A percentile compares a stretch with the other conserved stretches of the same genome.
Conservation (phyloP, 2,329 filamentous ascomycete species). For the Epichloe hybrida region DNA sequence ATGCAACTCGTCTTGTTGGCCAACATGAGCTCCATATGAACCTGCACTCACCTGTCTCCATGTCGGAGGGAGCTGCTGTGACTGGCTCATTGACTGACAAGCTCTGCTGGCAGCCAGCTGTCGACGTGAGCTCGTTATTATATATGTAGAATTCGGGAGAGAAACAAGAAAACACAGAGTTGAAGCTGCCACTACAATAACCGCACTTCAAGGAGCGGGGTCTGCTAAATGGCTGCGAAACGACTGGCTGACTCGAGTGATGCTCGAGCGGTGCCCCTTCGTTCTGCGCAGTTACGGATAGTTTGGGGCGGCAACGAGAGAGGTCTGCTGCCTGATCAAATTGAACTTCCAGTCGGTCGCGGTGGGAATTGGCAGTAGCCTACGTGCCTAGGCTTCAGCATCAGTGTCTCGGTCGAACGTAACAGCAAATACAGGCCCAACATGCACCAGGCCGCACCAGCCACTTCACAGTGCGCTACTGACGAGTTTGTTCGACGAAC, state of each 20-base stretch:
- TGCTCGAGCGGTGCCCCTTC: not conserved
- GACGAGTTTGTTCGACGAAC: too few species aligned
- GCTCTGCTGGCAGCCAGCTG: not conserved
- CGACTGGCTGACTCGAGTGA: too few species aligned
- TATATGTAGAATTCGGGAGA: not conserved
- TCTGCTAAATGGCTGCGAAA: not conserved
- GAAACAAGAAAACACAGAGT: not conserved
- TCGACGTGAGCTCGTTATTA: not conserved
- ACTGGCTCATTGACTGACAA: conserved; percentile 24
- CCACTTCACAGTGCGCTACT: not conserved
- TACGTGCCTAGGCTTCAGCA: not conserved
- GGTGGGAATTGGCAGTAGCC: not conserved
- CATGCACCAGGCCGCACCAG: not conserved
- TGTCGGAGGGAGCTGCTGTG: conserved; percentile 23
- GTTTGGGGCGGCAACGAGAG: not conserved
- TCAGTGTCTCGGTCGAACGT: not conserved
- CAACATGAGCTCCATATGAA: conserved; percentile 13
- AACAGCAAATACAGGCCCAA: too few species aligned
- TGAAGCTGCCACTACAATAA: too few species aligned
- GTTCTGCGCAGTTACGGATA: not conserved
- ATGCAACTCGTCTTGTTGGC: conserved; percentile 39
- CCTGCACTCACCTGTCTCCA: conserved; percentile 13
- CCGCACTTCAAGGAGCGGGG: too few species aligned
- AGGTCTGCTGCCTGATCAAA: too few species aligned
- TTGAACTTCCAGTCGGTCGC: too few species aligned